These are phyloP conservation scores for Hymenoscyphus scutula DNA, from an alignment of 2,329 filamentous ascomycete species.

Conservation along the genomic window DNA sequence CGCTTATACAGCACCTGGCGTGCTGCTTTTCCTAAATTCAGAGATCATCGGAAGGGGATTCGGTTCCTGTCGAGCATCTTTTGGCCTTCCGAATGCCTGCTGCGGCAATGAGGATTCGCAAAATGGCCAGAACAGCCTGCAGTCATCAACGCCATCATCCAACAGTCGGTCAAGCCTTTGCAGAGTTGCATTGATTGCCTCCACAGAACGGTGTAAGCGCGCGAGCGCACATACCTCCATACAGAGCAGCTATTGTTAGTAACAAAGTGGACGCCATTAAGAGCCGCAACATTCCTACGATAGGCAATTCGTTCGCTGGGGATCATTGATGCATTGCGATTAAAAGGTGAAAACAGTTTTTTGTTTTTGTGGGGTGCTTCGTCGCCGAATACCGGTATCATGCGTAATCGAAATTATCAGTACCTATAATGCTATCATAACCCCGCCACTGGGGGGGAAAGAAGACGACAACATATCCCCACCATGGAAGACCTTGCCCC, in stretches of 20 bases:
- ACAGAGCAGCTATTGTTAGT: background rate
- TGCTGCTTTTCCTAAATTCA: too few species aligned
- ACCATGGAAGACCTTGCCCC: background rate
- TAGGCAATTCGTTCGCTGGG: background rate
- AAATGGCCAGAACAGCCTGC: background rate
- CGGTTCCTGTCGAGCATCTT: too few species aligned
- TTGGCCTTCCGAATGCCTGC: background rate
- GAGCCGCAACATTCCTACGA: too few species aligned
- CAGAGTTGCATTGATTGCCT: background rate
- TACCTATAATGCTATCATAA: slow-evolving; percentile 1
- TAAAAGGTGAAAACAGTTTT: background rate
- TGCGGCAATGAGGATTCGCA: background rate
- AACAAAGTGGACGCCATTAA: background rate
- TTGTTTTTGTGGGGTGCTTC: slow-evolving; percentile 17
- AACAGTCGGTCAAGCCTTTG: background rate
- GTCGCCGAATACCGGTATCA: too few species aligned
- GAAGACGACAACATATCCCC: background rate
- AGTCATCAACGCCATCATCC: background rate
- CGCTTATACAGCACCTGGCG: too few species aligned
- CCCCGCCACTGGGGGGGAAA: background rate
- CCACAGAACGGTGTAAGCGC: background rate
- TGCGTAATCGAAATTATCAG: slow-evolving; percentile 2
- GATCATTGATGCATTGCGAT: background rate
- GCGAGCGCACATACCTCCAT: background rate
- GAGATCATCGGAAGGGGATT: too few species aligned